A percentile compares a stretch with the other conserved stretches of the same genome.
These are phyloP conservation scores for Sugiyamaella japonica DNA, from an alignment of 1,139 yeast species.

Conservation along the genomic window DNA sequence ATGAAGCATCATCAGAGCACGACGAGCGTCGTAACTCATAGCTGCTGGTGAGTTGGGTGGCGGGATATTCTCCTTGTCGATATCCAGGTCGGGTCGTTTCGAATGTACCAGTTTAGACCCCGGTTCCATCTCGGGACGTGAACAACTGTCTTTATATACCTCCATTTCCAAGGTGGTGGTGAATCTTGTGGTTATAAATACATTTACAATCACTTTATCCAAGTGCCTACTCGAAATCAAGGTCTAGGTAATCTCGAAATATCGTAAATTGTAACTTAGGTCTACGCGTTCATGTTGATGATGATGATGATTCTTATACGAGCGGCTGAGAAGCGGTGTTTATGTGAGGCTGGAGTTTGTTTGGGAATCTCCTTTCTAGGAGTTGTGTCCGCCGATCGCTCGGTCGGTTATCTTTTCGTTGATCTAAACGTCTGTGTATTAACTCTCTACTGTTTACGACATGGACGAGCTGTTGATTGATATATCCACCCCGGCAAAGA, in stretches of 20 bases:
- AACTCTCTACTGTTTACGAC: background rate
- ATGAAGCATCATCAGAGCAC: slow-evolving; percentile 15
- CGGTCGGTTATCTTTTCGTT: too few relatives aligned
- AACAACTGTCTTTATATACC: slow-evolving; percentile 5
- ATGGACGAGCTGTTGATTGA: slow-evolving; percentile 30
- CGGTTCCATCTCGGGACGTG: background rate
- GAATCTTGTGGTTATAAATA: background rate
- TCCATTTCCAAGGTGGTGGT: background rate
- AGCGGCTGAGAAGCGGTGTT: background rate
- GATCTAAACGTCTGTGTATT: too few relatives aligned
- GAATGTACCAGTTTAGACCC: background rate
- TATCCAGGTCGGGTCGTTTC: slow-evolving; percentile 11
- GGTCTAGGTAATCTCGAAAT: too few relatives aligned
- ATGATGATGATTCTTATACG: background rate
- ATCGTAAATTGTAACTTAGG: too few relatives aligned
- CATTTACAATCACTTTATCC: too few relatives aligned
- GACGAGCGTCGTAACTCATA: slow-evolving; percentile 1
- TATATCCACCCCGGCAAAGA: slow-evolving; percentile 28
- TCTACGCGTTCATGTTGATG: slow-evolving; percentile 7
- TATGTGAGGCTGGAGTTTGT: slow-evolving; percentile 9
- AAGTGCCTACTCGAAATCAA: too few relatives aligned
- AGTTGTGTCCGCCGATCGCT: background rate
- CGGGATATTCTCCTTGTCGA: slow-evolving; percentile 29
- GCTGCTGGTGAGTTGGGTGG: slow-evolving; percentile 28
- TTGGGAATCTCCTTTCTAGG: slow-evolving; percentile 7